Conservation (phyloP, 495 filamentous ascomycete genomes). For the Penicillium ucsense region DNA sequence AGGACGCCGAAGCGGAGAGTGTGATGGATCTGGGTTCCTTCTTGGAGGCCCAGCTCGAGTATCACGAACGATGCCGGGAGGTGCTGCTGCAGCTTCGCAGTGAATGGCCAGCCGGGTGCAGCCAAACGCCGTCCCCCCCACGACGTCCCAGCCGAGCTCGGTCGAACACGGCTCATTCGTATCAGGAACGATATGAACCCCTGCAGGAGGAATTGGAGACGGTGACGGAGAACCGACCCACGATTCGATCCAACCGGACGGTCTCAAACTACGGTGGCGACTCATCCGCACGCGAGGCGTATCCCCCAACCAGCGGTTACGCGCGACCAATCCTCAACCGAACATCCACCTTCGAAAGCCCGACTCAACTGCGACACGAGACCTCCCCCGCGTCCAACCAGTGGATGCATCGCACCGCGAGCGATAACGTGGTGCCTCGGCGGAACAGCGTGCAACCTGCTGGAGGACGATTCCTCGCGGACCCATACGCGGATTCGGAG, state of each 20-base stretch:
- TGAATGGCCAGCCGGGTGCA: conserved; percentile 51
- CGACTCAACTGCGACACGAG: conserved; percentile 43
- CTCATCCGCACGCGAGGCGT: conserved; percentile 25
- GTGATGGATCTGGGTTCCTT: conserved; percentile 72
- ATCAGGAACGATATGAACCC: conserved; percentile 46
- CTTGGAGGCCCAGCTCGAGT: conserved; percentile 82
- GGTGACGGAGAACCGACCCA: conserved; percentile 40
- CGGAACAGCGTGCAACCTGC: conserved; percentile 36
- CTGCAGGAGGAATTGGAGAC: conserved; percentile 46
- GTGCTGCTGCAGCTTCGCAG: conserved; percentile 55
- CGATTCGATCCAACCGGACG: conserved; percentile 49
- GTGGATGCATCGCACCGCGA: conserved; percentile 46
- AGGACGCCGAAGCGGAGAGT: conserved; percentile 80
- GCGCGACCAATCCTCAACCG: conserved; percentile 37
- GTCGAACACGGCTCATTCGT: conserved; percentile 53
- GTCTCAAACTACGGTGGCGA: conserved; percentile 23
- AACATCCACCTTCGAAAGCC: conserved; percentile 47
- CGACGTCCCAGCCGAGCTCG: conserved; percentile 43
- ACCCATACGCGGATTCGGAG: conserved; percentile 59
- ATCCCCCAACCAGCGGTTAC: conserved; percentile 14
- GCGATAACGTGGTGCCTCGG: conserved; percentile 41
- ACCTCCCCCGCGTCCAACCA: conserved; percentile 33
- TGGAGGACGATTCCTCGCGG: conserved; percentile 29
- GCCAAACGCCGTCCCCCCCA: conserved; percentile 16
- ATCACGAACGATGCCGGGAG: conserved; percentile 84